A percentile compares a stretch with the other conserved stretches of the same genome.
phyloP scores from a whole-genome alignment of 139 green algal genomes.

The Micractinium sp. region DNA sequence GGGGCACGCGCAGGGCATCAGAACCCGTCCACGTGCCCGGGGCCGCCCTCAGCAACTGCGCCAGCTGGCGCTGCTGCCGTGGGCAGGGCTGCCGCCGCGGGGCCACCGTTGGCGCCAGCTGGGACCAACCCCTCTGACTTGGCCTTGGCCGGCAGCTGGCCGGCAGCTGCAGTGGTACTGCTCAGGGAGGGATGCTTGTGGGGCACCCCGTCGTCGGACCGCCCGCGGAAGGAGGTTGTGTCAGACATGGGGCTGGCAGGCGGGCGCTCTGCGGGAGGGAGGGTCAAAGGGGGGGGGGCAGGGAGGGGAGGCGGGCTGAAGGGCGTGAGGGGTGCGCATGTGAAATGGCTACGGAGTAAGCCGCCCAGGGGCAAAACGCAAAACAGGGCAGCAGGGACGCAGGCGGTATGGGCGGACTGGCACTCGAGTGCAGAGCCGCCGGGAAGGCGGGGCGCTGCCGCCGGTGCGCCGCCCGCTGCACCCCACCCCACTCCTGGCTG shows the following conservation, averaged over 20 bases:
- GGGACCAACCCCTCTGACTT: background rate
- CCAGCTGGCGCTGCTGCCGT: background rate
- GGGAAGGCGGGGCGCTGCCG: no score
- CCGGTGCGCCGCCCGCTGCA: no score
- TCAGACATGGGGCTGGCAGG: constrained; percentile 1
- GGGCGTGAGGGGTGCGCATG: background rate
- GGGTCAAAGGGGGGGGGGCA: background rate
- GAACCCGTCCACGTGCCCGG: constrained; percentile 21
- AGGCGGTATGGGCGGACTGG: no score
- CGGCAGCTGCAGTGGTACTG: background rate
- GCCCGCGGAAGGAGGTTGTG: background rate
- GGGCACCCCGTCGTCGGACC: background rate
- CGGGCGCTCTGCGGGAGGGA: background rate
- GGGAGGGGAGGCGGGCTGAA: no score
- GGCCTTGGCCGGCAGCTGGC: background rate
- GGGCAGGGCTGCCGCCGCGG: background rate
- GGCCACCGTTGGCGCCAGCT: background rate
- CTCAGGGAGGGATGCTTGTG: background rate
- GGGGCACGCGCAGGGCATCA: background rate
- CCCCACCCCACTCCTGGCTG: no score
- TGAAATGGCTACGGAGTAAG: no score
- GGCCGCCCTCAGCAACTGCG: background rate
- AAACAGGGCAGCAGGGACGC: no score
- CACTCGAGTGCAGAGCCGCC: no score
- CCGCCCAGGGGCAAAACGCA: no score